phyloP scores from a whole-genome alignment of 2,329 filamentous ascomycete species.

The Talaromyces islandicus region DNA sequence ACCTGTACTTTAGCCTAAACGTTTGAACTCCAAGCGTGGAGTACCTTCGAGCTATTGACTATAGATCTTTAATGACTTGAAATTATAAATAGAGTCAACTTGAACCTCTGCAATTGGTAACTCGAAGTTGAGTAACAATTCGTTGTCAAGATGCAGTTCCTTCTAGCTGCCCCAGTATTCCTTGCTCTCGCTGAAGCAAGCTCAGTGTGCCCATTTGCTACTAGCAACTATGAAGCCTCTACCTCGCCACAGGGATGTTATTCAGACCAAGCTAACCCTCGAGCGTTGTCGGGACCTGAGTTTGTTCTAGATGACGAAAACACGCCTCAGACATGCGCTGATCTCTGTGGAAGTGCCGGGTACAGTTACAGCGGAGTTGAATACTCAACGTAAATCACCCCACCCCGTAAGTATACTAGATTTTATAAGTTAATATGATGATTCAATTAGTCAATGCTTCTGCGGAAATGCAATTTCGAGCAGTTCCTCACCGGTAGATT shows the following conservation, averaged over 20 bases:
- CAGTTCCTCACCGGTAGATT: background rate
- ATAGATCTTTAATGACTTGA: no score
- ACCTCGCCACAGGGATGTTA: background rate
- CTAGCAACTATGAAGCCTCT: constrained; percentile 1
- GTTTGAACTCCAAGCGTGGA: no score
- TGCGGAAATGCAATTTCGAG: background rate
- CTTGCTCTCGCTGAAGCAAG: no score
- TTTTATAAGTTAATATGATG: background rate
- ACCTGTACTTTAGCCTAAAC: no score
- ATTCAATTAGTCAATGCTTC: constrained; percentile 4
- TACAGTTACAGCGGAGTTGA: constrained; percentile 5
- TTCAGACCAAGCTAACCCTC: background rate
- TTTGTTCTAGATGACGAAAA: background rate
- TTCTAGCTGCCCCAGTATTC: no score
- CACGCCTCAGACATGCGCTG: background rate
- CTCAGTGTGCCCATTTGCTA: no score
- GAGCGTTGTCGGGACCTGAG: background rate
- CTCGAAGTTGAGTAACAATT: no score
- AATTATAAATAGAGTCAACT: no score
- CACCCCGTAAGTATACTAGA: background rate
- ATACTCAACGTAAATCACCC: background rate
- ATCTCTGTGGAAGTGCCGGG: background rate
- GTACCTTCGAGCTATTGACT: no score
- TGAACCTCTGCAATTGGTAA: no score
- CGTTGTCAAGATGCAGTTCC: no score